Evolutionary conservation across 1,139 yeast genomes (phyloP), one percentile per base, ranked within the genome.

Genomic region (Debaryomyces nepalensis): DNA sequence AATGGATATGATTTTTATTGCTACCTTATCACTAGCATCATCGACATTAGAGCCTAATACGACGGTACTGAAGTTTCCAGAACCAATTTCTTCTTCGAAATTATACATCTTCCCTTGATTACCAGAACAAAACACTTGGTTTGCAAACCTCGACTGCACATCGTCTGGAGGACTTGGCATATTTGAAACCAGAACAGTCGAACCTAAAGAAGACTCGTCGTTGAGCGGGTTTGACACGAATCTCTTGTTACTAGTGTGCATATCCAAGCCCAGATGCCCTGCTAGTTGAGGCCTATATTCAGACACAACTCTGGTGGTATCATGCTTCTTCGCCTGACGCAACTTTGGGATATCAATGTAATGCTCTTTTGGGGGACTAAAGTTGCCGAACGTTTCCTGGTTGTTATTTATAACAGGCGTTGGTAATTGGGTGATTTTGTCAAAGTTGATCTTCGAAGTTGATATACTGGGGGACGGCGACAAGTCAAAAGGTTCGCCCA

Each of bases 61-160:
- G 9, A 83, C 88, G 2, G 72, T 69, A 57, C 85, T 79, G 55
- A 82, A 83, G 41, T 77, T 79, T 0, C 89, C 89, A 5, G 64
- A 51, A 1, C 89, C 89, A 3, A 82, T 63, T 26, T 70, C 58
- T 35, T 57, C 54, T 4, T 51, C 55, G 47, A 57, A 66, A 26
- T 44, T 47, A 45, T 56, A 66, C n/a, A 45, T 30, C 8, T 46
- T 47, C 12, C 24, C 38, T 9, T 18, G 21, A 15, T 33, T 50
- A 47, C 10, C 45, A 39, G 23, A 48, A 31, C 33, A 45, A 49
- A 32, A 47, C 35, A 15, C 9, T 38, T 46, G 12, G 22, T 30
- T 30, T 5, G 30, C 18, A 30, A 20, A 39, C 11, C 26, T 33
- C 5, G 38, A 33, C 12, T 27, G 26, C 4, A 38, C 37, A 23